Base-by-base conservation (phyloP, 371 early-diverging fungal species). In the Syncephalastrum contaminatum region DNA sequence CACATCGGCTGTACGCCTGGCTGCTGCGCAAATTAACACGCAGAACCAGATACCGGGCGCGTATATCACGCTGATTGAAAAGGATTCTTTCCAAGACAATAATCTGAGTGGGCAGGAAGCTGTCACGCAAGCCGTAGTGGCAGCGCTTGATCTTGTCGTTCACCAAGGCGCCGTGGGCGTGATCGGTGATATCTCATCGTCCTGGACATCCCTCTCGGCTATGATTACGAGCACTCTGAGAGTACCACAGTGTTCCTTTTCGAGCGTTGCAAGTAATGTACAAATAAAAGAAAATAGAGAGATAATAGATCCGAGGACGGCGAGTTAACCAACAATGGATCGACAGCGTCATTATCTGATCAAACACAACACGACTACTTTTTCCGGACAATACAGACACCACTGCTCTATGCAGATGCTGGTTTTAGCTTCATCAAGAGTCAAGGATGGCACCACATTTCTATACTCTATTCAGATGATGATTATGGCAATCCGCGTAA, bases 241-340 rank as follows among this genome's bases (percentile, higher is more conserved):
- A 12, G 80, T 80, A 16, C 80, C 80, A n/a, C 82, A 82, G 44
- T 82, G 82, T 27, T 82, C 82, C 1, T 82, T 71, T 48, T 79
- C 82, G 12, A 80, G 80, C 5, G 70, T 80, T 16, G 75, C 80
- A 22, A 82, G 80, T 79, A 75, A 62, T 66, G 55, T 39, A 8
- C 12, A 30, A 0, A 30, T 8, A 0, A 30, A 25, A 13, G 2
- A 13, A 20, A 22, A 4, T 30, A 16, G 42, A 2, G 4, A 1
- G 25, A 30, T 19, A 19, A 30, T 19, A 4, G 47, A 22, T 30
- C 36, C 36, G 36, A 30, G 36, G 36, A 30, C 12, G 10, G 12
- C 2, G 10, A 12, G 2, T 30, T 5, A 30, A 30, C 12, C 10
- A 30, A 10, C 36, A 30, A 10, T 30, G 36, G 12, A 30, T 30